A percentile compares a stretch with the other conserved stretches of the same genome.
These are phyloP conservation scores for Porcisia deanei DNA, from an alignment of 208 protist species.

Conservation along the genomic window DNA sequence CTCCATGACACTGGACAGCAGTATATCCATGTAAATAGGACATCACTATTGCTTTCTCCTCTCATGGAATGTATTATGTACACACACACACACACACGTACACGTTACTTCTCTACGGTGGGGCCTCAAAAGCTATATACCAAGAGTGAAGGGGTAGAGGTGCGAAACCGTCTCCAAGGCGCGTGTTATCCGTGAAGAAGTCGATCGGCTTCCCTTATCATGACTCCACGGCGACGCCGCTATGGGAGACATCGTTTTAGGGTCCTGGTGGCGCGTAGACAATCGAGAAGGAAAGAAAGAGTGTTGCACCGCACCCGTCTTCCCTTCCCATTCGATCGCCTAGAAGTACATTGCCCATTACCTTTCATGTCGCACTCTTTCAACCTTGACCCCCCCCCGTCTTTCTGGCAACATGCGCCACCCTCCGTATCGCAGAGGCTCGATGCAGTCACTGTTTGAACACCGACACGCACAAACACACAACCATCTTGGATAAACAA, in stretches of 20 bases:
- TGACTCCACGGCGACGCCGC: background rate
- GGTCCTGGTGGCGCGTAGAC: no score
- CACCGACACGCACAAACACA: background rate
- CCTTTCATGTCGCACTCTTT: background rate
- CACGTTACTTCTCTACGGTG: background rate
- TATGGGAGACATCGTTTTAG: background rate
- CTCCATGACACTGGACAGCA: no score
- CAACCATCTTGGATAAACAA: background rate
- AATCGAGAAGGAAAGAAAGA: background rate
- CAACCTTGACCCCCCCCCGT: no score
- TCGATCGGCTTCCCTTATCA: background rate
- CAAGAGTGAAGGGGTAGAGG: background rate
- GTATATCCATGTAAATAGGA: no score
- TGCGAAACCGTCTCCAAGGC: background rate
- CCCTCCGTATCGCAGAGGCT: background rate
- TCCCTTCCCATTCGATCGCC: background rate
- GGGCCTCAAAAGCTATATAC: background rate
- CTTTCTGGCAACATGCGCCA: background rate
- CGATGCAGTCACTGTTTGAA: background rate
- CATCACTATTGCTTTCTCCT: background rate
- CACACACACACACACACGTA: background rate
- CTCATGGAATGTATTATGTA: background rate
- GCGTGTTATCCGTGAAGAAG: background rate
- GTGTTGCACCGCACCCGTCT: background rate
- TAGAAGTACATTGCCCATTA: background rate